Evolutionary conservation across 1,284 basidiomycete species (phyloP), one percentile per base, ranked within the genome.

Genomic region (Wolfiporia cocos): DNA sequence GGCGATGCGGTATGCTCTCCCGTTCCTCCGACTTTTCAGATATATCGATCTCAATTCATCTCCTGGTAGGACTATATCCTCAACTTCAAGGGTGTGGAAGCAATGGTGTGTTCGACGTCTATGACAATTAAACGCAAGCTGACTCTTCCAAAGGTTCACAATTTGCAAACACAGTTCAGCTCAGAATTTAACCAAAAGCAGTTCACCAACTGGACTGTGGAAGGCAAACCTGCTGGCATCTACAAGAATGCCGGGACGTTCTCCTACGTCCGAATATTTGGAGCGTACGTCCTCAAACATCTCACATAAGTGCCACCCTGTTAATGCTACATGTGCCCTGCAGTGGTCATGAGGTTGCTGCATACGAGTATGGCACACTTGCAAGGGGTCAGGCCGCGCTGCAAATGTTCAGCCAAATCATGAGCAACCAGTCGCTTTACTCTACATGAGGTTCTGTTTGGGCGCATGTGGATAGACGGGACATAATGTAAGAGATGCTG

Each of bases 201-300:
- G 3, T 76, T 77, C 56, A 49, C 64, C 12, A 65, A 67, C 42
- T 80, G 66, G 59, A 76, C 67, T 2, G 76, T 81, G 21, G 51
- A 59, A 4, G 79, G 78, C 0, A 62, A 70, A 40, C 34, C 56
- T 0, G 63, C 78, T 3, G 78, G 76, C 2, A 54, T 73, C 30
- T 78, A 64, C 63, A 81, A 80, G 64, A 78, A 76, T 41, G 74
- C 77, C 1, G 77, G 77, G 2, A 75, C 68, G 2, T 74, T 81
- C 57, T 78, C 76, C 5, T 81, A 79, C 49, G 56, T 81, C 22
- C 69, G 77, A 15, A 65, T 80, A 18, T 73, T 62, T 44, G 51
- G 52, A 31, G 53, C 55, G 48, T 55, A 38, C 50, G 51, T 50
- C n/a, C n/a, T n/a, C n/a, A n/a, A 14, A 12, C 11, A 30, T 24